Conservation (phyloP, 1,284 basidiomycete genomes). For the Pyrrhoderma noxium region DNA sequence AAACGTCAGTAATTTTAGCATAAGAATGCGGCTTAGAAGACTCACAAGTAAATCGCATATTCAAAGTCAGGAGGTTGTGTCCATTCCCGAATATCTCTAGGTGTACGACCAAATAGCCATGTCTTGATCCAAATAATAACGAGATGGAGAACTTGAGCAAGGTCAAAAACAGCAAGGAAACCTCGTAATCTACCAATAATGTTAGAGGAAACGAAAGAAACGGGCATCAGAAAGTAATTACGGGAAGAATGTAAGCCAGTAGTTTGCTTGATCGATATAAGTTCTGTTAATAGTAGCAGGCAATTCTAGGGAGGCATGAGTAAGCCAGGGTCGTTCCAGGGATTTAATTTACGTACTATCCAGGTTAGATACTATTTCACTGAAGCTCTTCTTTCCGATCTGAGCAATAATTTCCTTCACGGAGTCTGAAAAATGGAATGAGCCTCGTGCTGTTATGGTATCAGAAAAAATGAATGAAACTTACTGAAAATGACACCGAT, state of each 20-base stretch:
- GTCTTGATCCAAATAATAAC: slow-evolving; percentile 83
- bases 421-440: slow-evolving; percentile 36
- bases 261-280: slow-evolving; percentile 78
- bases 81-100: slow-evolving; percentile 92
- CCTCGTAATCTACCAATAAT: slow-evolving; percentile 64
- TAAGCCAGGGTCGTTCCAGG: background rate
- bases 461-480: slow-evolving; percentile 25
- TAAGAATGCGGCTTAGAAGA: slow-evolving; percentile 18
- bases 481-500: slow-evolving; percentile 82
- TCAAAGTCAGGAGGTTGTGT: slow-evolving; percentile 93
- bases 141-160: slow-evolving; percentile 92
- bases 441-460: background rate
- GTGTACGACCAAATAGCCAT: slow-evolving; percentile 79
- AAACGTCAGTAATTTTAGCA: slow-evolving; percentile 17
- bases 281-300: slow-evolving; percentile 70
- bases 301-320: slow-evolving; percentile 43
- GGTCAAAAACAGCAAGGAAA: slow-evolving; percentile 89
- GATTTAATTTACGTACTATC: slow-evolving; percentile 40
- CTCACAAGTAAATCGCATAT: slow-evolving; percentile 84
- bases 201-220: background rate
- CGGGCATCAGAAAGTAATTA: slow-evolving; percentile 31
- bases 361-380: slow-evolving; percentile 60
- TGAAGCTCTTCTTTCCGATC: slow-evolving; percentile 62
- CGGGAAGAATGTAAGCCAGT: slow-evolving; percentile 95
- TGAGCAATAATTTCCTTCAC: slow-evolving; percentile 61